These are phyloP conservation scores for Perkinsus marinus DNA, from an alignment of 169 alveolate species.

Conservation along the genomic window DNA sequence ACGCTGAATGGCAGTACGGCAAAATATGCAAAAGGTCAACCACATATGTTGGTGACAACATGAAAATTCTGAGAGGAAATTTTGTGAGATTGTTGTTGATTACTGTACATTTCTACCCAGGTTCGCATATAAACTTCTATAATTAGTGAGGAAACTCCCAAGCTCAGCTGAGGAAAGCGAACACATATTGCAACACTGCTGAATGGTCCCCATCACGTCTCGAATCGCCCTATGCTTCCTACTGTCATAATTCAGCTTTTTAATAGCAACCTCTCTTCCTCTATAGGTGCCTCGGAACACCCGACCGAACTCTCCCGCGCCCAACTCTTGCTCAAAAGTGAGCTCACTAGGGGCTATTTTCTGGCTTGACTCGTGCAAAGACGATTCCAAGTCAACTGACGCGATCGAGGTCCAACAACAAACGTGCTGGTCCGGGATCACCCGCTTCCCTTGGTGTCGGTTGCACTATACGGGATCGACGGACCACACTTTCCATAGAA, in stretches of 20 bases:
- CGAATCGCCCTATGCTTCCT: neutral
- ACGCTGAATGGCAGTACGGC: too few species aligned
- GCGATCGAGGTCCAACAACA: neutral
- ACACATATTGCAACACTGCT: too few species aligned
- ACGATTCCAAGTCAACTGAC: neutral
- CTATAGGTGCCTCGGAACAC: neutral
- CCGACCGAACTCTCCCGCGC: slow-evolving; percentile 3
- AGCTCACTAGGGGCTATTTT: neutral
- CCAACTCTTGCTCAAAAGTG: neutral
- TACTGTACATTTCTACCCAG: too few species aligned
- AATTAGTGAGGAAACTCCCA: too few species aligned
- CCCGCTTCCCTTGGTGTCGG: neutral
- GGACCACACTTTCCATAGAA: neutral
- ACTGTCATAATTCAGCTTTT: neutral
- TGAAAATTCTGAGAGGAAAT: too few species aligned
- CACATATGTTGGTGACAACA: too few species aligned
- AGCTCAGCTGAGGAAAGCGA: too few species aligned
- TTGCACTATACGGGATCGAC: neutral
- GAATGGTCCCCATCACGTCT: neutral
- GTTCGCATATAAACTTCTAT: too few species aligned
- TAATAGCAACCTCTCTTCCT: slow-evolving; percentile 3
- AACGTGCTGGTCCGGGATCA: neutral
- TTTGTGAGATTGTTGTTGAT: too few species aligned
- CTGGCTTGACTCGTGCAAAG: neutral
- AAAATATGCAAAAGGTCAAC: too few species aligned